Evolutionary conservation across 2,329 filamentous ascomycete species (phyloP).

Genomic region (Botrytis fabae): DNA sequence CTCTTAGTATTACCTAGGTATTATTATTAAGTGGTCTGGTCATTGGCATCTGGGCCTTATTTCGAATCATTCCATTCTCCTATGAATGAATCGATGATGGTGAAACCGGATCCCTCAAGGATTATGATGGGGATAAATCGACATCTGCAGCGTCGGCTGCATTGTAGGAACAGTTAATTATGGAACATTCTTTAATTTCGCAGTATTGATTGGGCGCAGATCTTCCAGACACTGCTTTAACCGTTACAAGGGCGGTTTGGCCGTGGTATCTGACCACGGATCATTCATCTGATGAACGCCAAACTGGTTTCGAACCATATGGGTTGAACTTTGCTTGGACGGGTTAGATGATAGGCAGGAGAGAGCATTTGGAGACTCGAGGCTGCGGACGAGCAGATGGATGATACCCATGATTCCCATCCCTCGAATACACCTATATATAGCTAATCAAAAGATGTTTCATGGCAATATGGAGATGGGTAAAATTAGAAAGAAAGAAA

Average conservation of each 20-base stretch:
- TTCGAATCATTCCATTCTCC: neutral
- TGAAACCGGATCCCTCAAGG: slow-evolving; percentile 18
- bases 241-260: slow-evolving; percentile 10
- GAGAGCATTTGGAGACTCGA: neutral
- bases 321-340: neutral
- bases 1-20: neutral
- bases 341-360: neutral
- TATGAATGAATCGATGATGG: neutral
- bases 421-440: neutral
- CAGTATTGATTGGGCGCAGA: slow-evolving; percentile 9
- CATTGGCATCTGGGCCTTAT: slow-evolving; percentile 19
- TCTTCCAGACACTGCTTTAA: neutral
- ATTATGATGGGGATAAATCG: neutral
- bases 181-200: neutral
- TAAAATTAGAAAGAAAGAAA: neutral
- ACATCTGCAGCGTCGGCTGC: neutral
- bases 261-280: neutral
- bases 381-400: neutral
- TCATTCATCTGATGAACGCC: slow-evolving; percentile 6
- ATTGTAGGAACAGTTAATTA: neutral
- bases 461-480: neutral
- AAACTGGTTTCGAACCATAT: neutral
- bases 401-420: neutral
- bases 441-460: neutral
- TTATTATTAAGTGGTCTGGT: neutral